Evolutionary conservation across 2,329 filamentous ascomycete species (phyloP), one percentile per base, ranked within the genome.

Genomic region (Aaosphaeria arxii): DNA sequence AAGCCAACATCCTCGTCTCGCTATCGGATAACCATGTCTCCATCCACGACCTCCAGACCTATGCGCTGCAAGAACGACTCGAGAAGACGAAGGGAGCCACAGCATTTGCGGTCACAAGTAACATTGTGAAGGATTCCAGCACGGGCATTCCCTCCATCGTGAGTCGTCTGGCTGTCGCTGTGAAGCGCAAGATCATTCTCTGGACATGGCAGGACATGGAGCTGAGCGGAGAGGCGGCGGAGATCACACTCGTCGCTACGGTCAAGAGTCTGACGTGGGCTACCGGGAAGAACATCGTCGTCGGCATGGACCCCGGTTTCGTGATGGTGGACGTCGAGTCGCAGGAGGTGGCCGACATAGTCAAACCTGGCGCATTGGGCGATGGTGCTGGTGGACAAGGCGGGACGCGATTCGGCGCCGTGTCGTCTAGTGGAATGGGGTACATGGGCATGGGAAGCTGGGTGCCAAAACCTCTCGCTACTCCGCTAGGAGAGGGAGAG

Each of bases 181-280:
- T 96, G 32, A 97, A 97, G 78, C 80, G 94, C 63, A 88, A 89
- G 61, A 78, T 99, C 45, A 70, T 97, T 51, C 73, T 96, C 47
- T 99, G 94, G 91, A 89, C 86, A 62, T 99, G 95, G 94, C 88
- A 94, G 61, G 91, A 96, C 67, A 94, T 91, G 76, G 94, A 97
- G 74, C 78, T 96, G 39, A 81, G 81, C 42, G 77, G 82, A 4
- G 84, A 94, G 32, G 83, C 86, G 0, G 76, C 77, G 30, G 94
- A 97, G 72, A 82, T 96, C 35, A 82, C 84, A 1, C 78, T 97
- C 40, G 78, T 89, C 32, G 92, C 92, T 62, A 84, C 88, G 24
- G 88, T 96, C 53, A 89, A 94, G 63, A 91, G 87, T 11, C 77
- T 97, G 53, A 95, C 89, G 2, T 99, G 94, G 94, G 88, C 89